These are phyloP conservation scores for Oryza meridionalis DNA, from an alignment of 176 grass and related monocot species.

Conservation along the genomic window DNA sequence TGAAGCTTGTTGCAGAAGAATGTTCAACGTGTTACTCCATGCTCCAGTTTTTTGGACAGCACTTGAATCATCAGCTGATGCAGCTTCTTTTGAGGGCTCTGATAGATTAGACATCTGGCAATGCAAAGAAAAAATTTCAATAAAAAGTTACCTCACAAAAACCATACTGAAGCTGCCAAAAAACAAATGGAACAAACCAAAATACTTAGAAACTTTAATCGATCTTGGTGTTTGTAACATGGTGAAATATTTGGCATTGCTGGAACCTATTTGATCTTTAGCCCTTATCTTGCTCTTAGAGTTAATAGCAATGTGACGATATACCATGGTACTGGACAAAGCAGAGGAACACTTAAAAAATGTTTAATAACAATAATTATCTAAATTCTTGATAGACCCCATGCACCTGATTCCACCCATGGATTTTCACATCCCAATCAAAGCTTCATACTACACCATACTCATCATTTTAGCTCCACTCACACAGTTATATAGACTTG, in stretches of 20 bases:
- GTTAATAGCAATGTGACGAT: neutral
- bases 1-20: constrained; percentile 59
- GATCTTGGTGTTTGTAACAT: neutral
- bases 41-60: constrained; percentile 44
- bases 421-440: constrained; percentile 26
- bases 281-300: neutral
- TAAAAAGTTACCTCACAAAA: neutral
- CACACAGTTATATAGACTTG: neutral
- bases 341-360: neutral
- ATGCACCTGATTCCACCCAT: neutral
- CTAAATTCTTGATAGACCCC: constrained; percentile 13
- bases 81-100: constrained; percentile 46
- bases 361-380: constrained; percentile 1
- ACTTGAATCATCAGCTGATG: constrained; percentile 38
- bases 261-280: neutral
- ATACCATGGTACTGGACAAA: constrained; percentile 12
- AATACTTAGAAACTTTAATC: constrained; percentile 26
- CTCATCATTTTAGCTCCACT: neutral
- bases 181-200: constrained; percentile 8
- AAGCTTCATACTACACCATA: constrained; percentile 1
- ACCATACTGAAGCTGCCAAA: constrained; percentile 3
- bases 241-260: neutral
- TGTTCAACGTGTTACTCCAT: constrained; percentile 49
- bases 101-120: constrained; percentile 59
- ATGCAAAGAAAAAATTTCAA: constrained; percentile 29